Evolutionary conservation across 2,329 filamentous ascomycete species (phyloP), one percentile per base, ranked within the genome.

Genomic region (Pseudogymnoascus sp.): DNA sequence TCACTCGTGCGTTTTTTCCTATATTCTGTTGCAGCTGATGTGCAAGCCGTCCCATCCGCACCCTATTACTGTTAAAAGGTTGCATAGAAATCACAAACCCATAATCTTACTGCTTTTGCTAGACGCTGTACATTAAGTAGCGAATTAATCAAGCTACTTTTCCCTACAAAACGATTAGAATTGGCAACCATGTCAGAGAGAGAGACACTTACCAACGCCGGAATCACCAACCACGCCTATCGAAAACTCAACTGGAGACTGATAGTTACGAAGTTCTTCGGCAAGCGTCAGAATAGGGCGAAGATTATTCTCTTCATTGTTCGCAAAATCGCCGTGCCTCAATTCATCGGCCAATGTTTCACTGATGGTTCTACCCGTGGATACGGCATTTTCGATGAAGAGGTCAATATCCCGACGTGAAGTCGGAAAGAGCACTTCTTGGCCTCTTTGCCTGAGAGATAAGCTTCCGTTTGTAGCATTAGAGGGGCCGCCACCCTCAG

Each of bases 101-200:
- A 41, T 9, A 21, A 18, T 61, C 63, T 59, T 61, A 65, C 64
- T 23, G 63, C 62, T 61, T 64, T 65, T 6, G 64, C 64, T 25
- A 65, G 60, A 12, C 41, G 31, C 49, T 62, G 28, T 35, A 18
- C 37, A 12, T 60, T 23, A 28, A 65, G 63, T 35, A 64, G 52
- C n/a, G 63, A 65, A 37, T 64, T 65, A 31, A 65, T 65, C 23
- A 65, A 21, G 40, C 64, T 64, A 52, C 64, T 65, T 60, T 65
- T 64, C 14, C 64, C 64, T 65, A 18, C 7, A 6, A 45, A n/a
- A 25, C 25, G 31, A 38, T 64, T 35, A 65, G 60, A 21, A 38
- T 23, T n/a, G 14, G 9, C 31, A 33, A 14, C n/a, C 23, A 31
- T 40, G 25, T 23, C 40, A 4, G 23, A 41, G 33, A 37, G 21